phyloP scores from a whole-genome alignment of 768 basidiomycete species.

The Tricholoma saponaceum region DNA sequence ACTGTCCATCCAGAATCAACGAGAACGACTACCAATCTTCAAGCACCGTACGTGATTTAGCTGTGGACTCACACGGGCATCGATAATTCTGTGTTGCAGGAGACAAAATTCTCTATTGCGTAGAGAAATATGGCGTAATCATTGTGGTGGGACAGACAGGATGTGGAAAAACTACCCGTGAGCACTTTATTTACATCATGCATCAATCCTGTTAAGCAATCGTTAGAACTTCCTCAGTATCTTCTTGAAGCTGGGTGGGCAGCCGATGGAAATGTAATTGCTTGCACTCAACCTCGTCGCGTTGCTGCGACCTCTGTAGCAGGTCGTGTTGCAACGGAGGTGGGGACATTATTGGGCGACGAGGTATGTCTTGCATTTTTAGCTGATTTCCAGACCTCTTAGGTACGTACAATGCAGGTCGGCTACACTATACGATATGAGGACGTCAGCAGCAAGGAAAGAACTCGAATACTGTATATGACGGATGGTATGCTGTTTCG shows the following conservation, averaged over 20 bases:
- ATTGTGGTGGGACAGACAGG: conserved; percentile 96
- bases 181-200: conserved; percentile 24
- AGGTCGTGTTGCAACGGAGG: conserved; percentile 85
- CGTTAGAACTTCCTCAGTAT: conserved; percentile 90
- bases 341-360: conserved; percentile 84
- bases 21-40: conserved; percentile 84
- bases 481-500: conserved; percentile 99
- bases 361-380: conserved; percentile 47
- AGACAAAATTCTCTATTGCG: conserved; percentile 72
- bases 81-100: conserved; percentile 36
- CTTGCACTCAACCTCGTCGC: conserved; percentile 89
- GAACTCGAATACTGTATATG: conserved; percentile 91
- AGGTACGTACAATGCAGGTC: conserved; percentile 48
- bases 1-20: conserved; percentile 67
- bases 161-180: conserved; percentile 97
- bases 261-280: conserved; percentile 74
- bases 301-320: conserved; percentile 97
- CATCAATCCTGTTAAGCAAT: conserved; percentile 13
- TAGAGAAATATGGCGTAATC: conserved; percentile 80
- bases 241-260: conserved; percentile 94
- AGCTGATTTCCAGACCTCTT: conserved; percentile 18
- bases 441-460: conserved; percentile 79
- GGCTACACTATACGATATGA: conserved; percentile 98
- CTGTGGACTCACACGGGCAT: background rate
- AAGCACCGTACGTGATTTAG: conserved; percentile 65